Percentiles rank a stretch among this genome's conserved stretches.
Evolutionary conservation across 352 stramenopile genomes (phyloP).

Genomic region (Globisporangium irregulare): DNA sequence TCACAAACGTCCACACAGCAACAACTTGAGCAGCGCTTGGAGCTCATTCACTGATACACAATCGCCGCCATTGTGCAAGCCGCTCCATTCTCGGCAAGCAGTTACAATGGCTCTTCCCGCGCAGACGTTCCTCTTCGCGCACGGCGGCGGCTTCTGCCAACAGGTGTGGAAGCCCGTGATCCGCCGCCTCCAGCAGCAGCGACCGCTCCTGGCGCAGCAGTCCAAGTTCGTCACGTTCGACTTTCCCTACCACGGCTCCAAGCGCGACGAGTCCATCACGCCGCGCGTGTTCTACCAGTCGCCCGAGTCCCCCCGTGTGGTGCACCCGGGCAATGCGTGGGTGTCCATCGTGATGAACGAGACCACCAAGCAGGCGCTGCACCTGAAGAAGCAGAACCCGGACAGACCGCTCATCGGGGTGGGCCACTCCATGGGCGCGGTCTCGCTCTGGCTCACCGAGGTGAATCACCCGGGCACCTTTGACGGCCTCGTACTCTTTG

Average conservation of each 20-base stretch:
- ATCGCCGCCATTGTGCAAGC: neutral
- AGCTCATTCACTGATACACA: neutral
- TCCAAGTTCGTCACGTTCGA: slow-evolving; percentile 39
- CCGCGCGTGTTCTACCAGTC: slow-evolving; percentile 11
- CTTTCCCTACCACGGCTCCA: slow-evolving; percentile 15
- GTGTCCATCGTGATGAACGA: slow-evolving; percentile 14
- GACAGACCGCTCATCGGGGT: slow-evolving; percentile 42
- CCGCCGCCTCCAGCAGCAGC: slow-evolving; percentile 30
- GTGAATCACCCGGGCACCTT: slow-evolving; percentile 37
- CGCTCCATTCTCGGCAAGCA: neutral
- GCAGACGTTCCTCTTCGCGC: slow-evolving; percentile 42
- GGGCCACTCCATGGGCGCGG: slow-evolving; percentile 43
- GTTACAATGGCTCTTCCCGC: neutral
- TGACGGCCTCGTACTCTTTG: slow-evolving; percentile 44
- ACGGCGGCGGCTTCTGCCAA: slow-evolving; percentile 47
- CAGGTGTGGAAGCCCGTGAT: slow-evolving; percentile 49
- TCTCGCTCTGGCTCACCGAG: slow-evolving; percentile 36
- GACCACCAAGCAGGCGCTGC: slow-evolving; percentile 13
- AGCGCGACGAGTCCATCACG: slow-evolving; percentile 33
- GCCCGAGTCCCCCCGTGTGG: slow-evolving; percentile 24
- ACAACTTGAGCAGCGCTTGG: neutral
- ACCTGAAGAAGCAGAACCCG: neutral
- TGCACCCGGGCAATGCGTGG: slow-evolving; percentile 38
- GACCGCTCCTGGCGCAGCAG: slow-evolving; percentile 1
- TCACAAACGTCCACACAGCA: neutral